Percentiles rank a stretch among this genome's conserved stretches.
Evolutionary conservation across 2,329 filamentous ascomycete species (phyloP).

Genomic region (Botryotinia calthae): DNA sequence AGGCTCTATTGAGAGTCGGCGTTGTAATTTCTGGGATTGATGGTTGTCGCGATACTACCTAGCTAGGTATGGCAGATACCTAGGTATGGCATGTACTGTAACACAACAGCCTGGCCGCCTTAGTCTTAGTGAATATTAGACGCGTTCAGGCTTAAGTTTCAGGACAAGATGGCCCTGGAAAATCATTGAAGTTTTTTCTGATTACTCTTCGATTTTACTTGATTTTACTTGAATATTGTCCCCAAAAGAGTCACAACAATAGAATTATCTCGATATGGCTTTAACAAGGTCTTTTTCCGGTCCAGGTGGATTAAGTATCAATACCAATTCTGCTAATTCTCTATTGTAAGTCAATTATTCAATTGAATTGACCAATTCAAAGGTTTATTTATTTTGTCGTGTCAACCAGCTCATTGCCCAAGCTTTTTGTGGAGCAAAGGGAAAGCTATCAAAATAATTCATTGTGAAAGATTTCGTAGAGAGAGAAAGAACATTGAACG

Average conservation of each 20-base stretch:
- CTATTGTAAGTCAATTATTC: constrained; percentile 47
- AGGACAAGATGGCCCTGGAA: neutral
- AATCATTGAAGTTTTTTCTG: neutral
- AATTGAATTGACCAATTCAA: neutral
- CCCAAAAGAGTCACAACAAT: neutral
- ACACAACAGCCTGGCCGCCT: neutral
- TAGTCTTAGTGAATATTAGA: constrained; percentile 14
- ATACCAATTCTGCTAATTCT: constrained; percentile 59
- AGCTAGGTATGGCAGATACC: neutral
- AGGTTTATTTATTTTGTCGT: constrained; percentile 12
- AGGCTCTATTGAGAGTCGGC: constrained; percentile 11
- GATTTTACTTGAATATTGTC: neutral
- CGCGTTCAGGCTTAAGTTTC: constrained; percentile 6
- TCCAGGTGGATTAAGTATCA: constrained; percentile 61
- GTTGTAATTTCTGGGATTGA: constrained; percentile 4
- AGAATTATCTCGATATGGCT: constrained; percentile 30
- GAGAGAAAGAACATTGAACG: neutral
- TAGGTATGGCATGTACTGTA: neutral
- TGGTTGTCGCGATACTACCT: constrained; percentile 2
- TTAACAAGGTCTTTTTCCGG: constrained; percentile 56
- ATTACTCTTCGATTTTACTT: neutral
- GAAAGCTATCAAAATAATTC: constrained; percentile 24
- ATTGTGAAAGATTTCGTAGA: constrained; percentile 3
- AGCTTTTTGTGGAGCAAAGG: constrained; percentile 21
- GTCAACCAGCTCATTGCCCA: constrained; percentile 6